Evolutionary conservation across 331 rosid species (phyloP), one percentile per base, ranked within the genome.

Genomic region (Malus hybrid): DNA sequence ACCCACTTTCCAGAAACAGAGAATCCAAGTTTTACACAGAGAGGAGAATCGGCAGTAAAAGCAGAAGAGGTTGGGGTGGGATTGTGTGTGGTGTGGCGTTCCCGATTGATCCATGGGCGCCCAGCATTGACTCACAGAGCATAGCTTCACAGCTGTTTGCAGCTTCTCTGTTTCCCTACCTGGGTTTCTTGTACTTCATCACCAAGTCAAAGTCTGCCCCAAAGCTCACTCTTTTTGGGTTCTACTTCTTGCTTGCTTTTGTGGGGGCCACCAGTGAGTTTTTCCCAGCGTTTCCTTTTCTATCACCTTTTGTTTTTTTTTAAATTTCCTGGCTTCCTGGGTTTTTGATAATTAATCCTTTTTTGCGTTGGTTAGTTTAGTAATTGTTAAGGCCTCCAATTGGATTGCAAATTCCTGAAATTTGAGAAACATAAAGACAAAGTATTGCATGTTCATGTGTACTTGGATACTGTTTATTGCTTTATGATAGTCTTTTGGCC

Each of bases 211-310:
- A 92, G 79, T 86, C 99, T 15, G 80, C 96, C 33, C 99, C 99
- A 0, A 94, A 85, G 70, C 96, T 94, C 76, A 94, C 99, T 34
- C 95, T 94, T 61, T 94, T 94, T 18, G 97, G 97, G 29, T 94
- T 94, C 90, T 94, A 94, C 83, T 94, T 94, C 76, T 70, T 94
- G 83, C 97, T 94, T 42, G 93, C 85, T 62, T 94, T 94, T 69
- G 97, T 94, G 15, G 99, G 91, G 2, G 99, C 97, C 78, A 92
- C 99, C 76, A 86, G 99, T 94, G 65, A 86, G 96, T 90, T 76
- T 60, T 73, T 66, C 73, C 78, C 44, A 39, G 44, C 12, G 0
- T 39, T 39, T 39, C 44, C 28, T 34, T 73, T 19, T 55, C 48
- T 24, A 10, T 1, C 42, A 2, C 13, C n/a, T 3, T 19, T 16